phyloP scores from a whole-genome alignment of 768 basidiomycete genomes.

The Russula dissimulans region DNA sequence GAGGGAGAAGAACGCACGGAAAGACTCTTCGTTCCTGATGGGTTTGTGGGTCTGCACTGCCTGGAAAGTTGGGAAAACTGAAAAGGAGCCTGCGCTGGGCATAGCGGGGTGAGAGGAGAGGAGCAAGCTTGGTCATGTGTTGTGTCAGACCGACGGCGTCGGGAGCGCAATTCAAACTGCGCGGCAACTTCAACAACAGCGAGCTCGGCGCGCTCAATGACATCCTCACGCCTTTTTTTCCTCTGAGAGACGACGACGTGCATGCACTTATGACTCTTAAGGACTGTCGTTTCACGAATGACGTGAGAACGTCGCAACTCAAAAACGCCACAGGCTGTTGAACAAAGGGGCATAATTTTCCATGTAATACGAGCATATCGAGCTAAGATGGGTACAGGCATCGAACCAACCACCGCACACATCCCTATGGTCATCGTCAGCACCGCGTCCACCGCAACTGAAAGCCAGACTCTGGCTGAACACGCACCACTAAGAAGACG shows the following conservation, averaged over 20 bases:
- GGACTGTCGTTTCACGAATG: neutral
- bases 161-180: constrained; percentile 8
- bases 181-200: constrained; percentile 13
- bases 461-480: neutral
- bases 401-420: constrained; percentile 11
- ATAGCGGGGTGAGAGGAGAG: neutral
- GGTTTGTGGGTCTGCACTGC: constrained; percentile 40
- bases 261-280: neutral
- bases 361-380: constrained; percentile 13
- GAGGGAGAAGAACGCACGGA: constrained; percentile 52
- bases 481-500: constrained; percentile 8
- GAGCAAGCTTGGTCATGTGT: neutral
- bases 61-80: constrained; percentile 36
- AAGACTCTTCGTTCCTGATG: constrained; percentile 82
- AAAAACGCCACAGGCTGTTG: constrained; percentile 1
- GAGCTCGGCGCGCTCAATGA: constrained; percentile 6
- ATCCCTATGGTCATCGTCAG: constrained; percentile 2
- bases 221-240: no score
- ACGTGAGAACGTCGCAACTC: constrained; percentile 10
- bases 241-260: neutral
- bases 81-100: constrained; percentile 12
- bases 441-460: neutral
- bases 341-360: constrained; percentile 8
- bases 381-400: constrained; percentile 14
- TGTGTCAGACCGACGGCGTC: no score